Evolutionary conservation across 2,329 filamentous ascomycete species (phyloP), one percentile per base, ranked within the genome.

Genomic region (Dryadomyces quercus-mongolicae): DNA sequence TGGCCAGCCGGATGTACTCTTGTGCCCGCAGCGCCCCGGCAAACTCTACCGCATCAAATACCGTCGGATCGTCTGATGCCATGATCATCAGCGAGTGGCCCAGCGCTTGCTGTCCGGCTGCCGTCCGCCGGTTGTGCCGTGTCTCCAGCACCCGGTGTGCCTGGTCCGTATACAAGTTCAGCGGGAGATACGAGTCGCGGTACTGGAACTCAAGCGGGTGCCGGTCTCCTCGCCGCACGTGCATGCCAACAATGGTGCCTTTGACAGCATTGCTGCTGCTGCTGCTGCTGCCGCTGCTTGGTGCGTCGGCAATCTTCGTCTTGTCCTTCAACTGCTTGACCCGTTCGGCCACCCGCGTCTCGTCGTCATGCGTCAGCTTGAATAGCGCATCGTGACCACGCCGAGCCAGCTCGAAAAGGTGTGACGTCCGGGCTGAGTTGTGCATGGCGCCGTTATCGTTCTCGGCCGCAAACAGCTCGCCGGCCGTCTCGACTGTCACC

Each of bases 181-280:
- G 72, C 0, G 90, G 90, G 18, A 94, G 80, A 63, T 94, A 94
- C 34, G 86, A 85, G 54, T 83, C 78, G 47, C 79, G 77, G 67
- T 90, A 92, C 65, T 91, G 85, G 62, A 77, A 84, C 65, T 92
- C 87, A 55, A 82, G 74, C 0, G 89, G 88, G 60, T 88, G 87
- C 9, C 81, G 74, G 65, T 95, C 89, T 31, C 89, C 89, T 54
- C 84, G 85, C 13, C 89, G 85, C 56, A 95, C 78, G 60, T 95
- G 90, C 51, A 93, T 68, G 21, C 86, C 88, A 43, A 94, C 72
- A 36, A 80, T 67, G 4, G 74, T 71, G 16, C 80, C 74, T 51
- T 77, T 21, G 13, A 12, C 31, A 25, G 13, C 67, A 20, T 58
- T 16, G 36, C 36, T 40, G 36, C 4, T 40, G 36, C 22, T 9